phyloP scores from a whole-genome alignment of 2,329 filamentous ascomycete species.

The Alternaria solani region DNA sequence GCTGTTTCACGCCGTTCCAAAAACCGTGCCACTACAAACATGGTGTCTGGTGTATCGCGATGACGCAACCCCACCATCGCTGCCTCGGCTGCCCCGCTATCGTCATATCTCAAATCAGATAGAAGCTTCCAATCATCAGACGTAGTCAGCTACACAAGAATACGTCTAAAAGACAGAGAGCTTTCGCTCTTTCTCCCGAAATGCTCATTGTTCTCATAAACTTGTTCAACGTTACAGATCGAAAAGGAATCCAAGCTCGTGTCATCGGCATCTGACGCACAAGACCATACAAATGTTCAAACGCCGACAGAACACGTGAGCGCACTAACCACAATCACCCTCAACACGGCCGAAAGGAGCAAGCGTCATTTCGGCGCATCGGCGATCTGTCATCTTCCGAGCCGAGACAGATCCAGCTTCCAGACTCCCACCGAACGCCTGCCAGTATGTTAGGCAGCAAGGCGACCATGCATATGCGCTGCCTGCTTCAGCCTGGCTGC shows the following conservation, averaged over 20 bases:
- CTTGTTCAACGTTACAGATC: neutral
- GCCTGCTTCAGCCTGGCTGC: slow-evolving; percentile 3
- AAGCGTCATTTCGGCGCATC: neutral
- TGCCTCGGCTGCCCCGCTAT: slow-evolving; percentile 16
- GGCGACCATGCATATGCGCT: slow-evolving; percentile 2
- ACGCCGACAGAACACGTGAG: slow-evolving; percentile 24
- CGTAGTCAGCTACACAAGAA: neutral
- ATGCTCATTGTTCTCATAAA: neutral
- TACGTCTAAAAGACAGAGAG: neutral
- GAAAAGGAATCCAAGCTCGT: neutral
- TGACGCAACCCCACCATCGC: slow-evolving; percentile 15
- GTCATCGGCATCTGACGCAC: slow-evolving; percentile 14
- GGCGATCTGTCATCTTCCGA: neutral
- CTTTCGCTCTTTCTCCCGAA: no score
- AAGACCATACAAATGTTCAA: slow-evolving; percentile 8
- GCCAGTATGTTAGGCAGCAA: slow-evolving; percentile 9
- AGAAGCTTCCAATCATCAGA: neutral
- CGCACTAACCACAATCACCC: neutral
- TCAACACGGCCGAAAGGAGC: neutral
- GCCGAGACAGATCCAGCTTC: slow-evolving; percentile 4
- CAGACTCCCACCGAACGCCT: neutral
- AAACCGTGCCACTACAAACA: slow-evolving; percentile 18
- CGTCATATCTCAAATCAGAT: neutral
- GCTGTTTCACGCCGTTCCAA: neutral
- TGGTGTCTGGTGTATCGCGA: neutral